Base-by-base conservation (phyloP, 2,329 filamentous ascomycete species). In the Leptographium radiaticola region DNA sequence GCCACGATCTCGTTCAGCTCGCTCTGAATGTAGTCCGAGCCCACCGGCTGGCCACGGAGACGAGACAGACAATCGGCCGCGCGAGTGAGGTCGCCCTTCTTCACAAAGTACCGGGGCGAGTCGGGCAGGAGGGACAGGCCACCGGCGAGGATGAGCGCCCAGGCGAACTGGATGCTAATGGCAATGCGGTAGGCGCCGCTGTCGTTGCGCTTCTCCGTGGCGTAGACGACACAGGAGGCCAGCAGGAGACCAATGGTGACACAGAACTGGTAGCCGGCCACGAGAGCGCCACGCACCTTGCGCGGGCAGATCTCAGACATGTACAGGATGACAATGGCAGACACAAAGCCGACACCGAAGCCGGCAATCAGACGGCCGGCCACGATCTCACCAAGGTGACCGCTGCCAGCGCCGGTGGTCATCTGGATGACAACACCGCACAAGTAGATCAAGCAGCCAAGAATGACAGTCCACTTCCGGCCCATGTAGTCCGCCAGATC, bases 1-100 rank as follows among this genome's bases (percentile, higher is more conserved):
- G 88, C 89, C 56, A 93, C 77, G 60, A 95, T 88, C 72, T 95
- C 89, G 45, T 85, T 79, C 47, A 94, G 76, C 71, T 95, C 89
- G 57, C 80, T 72, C 70, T 85, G 80, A 69, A 95, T 83, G 68
- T 80, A 89, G 58, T 85, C 78, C 25, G 86, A 90, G 53, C 86
- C 80, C 52, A 70, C 64, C 49, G 84, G 76, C 71, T 94, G 86
- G 57, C 86, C 86, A 66, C 89, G 86, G 36, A 95, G 79, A 55
- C 75, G 77, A 55, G 79, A 70, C 8, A 95, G 77, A 13, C 80
- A 71, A 1, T 68, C 57, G 56, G 81, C 76, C 38, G 88, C 89
- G 54, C 75, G 65, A 44, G 84, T 79, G 52, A 88, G 73, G 57
- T 81, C 72, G 54, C 85, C 85, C 67, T 82, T 84, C 75, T 87